Base-by-base conservation (phyloP, 2,329 filamentous ascomycete genomes). In the Penicillium thymicola region DNA sequence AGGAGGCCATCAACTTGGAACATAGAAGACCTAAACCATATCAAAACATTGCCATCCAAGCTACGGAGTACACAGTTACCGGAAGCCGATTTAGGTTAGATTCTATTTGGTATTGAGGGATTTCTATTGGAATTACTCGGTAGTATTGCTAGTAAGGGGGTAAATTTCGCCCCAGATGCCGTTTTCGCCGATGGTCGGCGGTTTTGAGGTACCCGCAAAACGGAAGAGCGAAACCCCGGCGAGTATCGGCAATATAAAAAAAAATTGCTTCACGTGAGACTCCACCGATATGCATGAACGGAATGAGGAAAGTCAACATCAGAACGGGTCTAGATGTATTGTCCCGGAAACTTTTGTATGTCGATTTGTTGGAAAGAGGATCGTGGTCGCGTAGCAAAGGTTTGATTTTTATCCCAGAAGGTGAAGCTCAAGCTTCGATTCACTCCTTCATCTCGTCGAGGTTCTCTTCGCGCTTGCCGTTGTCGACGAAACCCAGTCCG, bases 401-500 rank as follows among this genome's bases (percentile, higher is more conserved):
- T 41, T 57, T 42, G 45, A 54, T 41, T 55, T 32, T 40, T 54
- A 36, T 56, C 41, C 37, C 32, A 28, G 46, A 42, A 42, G 51
- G 38, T 11, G 34, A 28, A 37, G 41, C 10, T 40, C 18, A 27
- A 23, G 37, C 37, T 49, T 34, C 28, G n/a, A 42, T 45, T 68
- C 65, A 72, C 48, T 67, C 67, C 51, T 81, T 76, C 63, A 80
- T 73, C 63, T 79, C 77, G 59, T 76, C 69, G 54, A 63, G 58
- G 13, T 68, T 65, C 13, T 66, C 71, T 65, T 64, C 68, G 55
- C 74, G 72, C 58, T 72, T 66, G 61, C 84, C 84, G 72, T 92
- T 92, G 70, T 92, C 87, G 32, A 85, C 86, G 4, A 57, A 38
- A 53, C 82, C 79, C 54, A 92, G 76, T 38, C 90, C 90, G 36